These are phyloP conservation scores for Paraglomus brasilianum DNA, from an alignment of 192 early-diverging fungal genomes.

Conservation along the genomic window DNA sequence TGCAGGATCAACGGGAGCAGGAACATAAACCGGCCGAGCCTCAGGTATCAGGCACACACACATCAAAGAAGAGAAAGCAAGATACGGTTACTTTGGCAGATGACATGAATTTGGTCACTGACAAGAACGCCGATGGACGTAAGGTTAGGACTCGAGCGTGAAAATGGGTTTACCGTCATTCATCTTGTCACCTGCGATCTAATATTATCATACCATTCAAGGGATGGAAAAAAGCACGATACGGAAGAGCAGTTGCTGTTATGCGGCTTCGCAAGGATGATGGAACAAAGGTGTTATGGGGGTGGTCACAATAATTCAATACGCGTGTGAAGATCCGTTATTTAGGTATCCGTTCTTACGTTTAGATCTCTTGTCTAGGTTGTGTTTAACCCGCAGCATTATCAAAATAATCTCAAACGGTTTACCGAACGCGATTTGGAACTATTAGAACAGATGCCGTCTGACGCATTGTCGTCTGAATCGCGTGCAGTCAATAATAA, in stretches of 20 bases:
- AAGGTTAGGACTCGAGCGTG: slow-evolving; percentile 11
- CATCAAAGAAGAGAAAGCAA: slow-evolving; percentile 35
- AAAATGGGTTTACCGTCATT: too few species aligned
- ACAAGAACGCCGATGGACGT: slow-evolving; percentile 62
- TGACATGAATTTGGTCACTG: slow-evolving; percentile 71
- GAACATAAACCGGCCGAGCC: too few species aligned
- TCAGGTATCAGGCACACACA: too few species aligned
- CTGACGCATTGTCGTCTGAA: too few species aligned
- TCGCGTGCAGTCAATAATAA: too few species aligned
- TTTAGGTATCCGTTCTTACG: not conserved
- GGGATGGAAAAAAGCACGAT: slow-evolving; percentile 70
- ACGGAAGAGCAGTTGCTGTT: slow-evolving; percentile 71
- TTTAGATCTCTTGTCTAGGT: not conserved
- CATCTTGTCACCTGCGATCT: not conserved
- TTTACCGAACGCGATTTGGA: not conserved
- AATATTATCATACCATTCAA: not conserved
- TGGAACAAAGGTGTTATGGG: slow-evolving; percentile 1
- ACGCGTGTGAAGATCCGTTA: too few species aligned
- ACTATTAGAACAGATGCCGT: too few species aligned
- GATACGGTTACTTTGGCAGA: slow-evolving; percentile 49
- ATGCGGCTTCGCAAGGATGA: slow-evolving; percentile 52
- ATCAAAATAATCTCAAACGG: slow-evolving; percentile 14
- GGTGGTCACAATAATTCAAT: too few species aligned
- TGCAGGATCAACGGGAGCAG: too few species aligned
- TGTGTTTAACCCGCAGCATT: slow-evolving; percentile 7